Evolutionary conservation across 352 stramenopile species (phyloP), one percentile per base, ranked within the genome.

Genomic region (Globisporangium echinulatum): DNA sequence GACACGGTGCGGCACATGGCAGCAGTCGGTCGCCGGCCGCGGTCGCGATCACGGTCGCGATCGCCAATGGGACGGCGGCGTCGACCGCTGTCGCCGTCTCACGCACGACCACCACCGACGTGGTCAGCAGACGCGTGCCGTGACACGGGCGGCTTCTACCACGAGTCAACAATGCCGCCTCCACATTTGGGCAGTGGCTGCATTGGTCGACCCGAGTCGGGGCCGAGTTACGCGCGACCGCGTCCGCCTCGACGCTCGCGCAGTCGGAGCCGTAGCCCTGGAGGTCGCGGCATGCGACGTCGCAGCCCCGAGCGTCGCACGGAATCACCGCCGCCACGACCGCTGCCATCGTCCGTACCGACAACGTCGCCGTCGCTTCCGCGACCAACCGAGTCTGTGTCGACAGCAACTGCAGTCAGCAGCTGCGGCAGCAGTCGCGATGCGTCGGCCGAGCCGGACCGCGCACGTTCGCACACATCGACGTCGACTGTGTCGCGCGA

Each of bases 191-290:
- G 17, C 17, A 36, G 11, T 39, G 48, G 49, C 49, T 54, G 19
- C 33, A 36, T 42, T 14, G 49, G 33, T 13, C 49, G 13, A 14
- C 49, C 3, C 17, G 17, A 19, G 17, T 19, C 17, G 17, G 17
- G 17, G 17, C 17, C 17, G 17, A 19, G 17, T 19, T 19, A 19
- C 17, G 17, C 17, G 17, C 17, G 17, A 19, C 17, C 17, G 17
- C 17, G 4, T 54, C 15, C 36, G 9, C 39, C 50, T 4, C 50
- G 17, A 13, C 52, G 17, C 6, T 56, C 52, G 7, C 61, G 58
- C 1, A 71, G 64, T 44, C 63, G 67, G 5, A 76, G 68, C 66
- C 66, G 66, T 11, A 79, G 74, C 44, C 17, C 17, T 19, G 17
- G 17, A 19, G 17, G 17, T 19, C 17, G 17, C 17, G 17, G 17